Percentiles rank a stretch among this genome's conserved stretches.
phyloP scores from a whole-genome alignment of 2,329 filamentous ascomycete species.

The Fusarium abutilonis region DNA sequence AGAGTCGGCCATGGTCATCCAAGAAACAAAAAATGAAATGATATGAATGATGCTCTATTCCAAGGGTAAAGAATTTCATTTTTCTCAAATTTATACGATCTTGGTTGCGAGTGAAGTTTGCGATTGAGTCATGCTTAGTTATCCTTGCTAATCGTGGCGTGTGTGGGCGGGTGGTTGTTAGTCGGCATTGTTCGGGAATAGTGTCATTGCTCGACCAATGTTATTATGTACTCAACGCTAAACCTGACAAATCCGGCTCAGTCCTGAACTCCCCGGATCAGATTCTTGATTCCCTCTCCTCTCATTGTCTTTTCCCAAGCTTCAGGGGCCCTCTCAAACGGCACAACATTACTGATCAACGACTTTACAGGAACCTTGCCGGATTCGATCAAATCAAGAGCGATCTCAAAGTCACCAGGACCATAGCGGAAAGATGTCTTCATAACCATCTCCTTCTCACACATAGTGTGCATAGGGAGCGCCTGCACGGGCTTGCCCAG shows the following conservation, averaged over 20 bases:
- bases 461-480: constrained; percentile 77
- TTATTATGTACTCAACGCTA: background rate
- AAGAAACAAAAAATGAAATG: too few species aligned
- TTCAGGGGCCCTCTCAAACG: constrained; percentile 71
- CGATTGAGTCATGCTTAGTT: constrained; percentile 21
- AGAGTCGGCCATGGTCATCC: background rate
- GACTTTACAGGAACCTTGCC: constrained; percentile 81
- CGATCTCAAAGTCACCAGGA: constrained; percentile 85
- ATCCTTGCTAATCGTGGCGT: constrained; percentile 6
- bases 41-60: background rate
- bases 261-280: constrained; percentile 56
- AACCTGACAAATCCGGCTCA: background rate
- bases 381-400: constrained; percentile 76
- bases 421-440: constrained; percentile 91
- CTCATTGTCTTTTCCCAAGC: constrained; percentile 88
- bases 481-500: constrained; percentile 32
- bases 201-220: background rate
- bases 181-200: constrained; percentile 5
- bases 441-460: constrained; percentile 85
- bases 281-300: constrained; percentile 77
- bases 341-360: constrained; percentile 78
- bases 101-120: constrained; percentile 2
- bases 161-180: background rate
- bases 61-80: background rate
- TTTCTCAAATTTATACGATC: background rate